Percentiles rank a stretch among this genome's conserved stretches.
These are phyloP conservation scores for Cladosporium sp. DNA, from an alignment of 2,329 filamentous ascomycete genomes.

Conservation along the genomic window DNA sequence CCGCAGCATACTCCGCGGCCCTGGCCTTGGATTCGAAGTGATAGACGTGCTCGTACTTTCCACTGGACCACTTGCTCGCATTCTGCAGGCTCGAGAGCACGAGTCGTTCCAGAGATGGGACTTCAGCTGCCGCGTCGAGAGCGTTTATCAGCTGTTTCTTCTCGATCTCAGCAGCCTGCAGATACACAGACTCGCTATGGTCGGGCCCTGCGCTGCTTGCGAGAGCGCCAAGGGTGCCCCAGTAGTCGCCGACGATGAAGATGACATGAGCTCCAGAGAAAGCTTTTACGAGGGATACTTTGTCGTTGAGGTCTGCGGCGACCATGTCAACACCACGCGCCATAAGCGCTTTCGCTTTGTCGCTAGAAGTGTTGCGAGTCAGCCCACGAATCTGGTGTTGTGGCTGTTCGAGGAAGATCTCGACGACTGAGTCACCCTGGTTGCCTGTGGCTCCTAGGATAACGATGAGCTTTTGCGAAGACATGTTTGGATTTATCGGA, in stretches of 20 bases:
- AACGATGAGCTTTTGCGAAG: not conserved
- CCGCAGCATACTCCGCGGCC: not conserved
- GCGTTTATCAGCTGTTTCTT: not conserved
- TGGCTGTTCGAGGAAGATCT: conserved; percentile 43
- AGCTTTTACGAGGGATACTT: conserved; percentile 45
- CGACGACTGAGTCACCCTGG: conserved; percentile 59
- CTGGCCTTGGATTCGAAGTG: conserved; percentile 7
- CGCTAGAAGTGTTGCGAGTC: conserved; percentile 51
- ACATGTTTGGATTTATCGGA: not conserved
- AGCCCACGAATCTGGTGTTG: conserved; percentile 56
- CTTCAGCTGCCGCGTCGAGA: not conserved
- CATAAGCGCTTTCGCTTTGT: conserved; percentile 47
- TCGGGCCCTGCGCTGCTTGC: not conserved
- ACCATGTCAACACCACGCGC: conserved; percentile 53
- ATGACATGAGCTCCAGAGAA: conserved; percentile 51
- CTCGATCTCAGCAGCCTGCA: not conserved
- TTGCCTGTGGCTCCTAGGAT: conserved; percentile 25
- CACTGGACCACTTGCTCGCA: not conserved
- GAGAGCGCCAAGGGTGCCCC: not conserved
- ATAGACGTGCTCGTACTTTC: conserved; percentile 4
- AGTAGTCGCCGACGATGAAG: conserved; percentile 48
- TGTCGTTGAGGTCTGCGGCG: conserved; percentile 53
- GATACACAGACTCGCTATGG: not conserved
- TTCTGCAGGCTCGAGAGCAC: conserved; percentile 2
- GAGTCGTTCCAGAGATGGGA: conserved; percentile 1